Percentiles rank a stretch among this genome's conserved stretches.
phyloP scores from a whole-genome alignment of 495 filamentous ascomycete genomes.

The Penicillium coprophilum region DNA sequence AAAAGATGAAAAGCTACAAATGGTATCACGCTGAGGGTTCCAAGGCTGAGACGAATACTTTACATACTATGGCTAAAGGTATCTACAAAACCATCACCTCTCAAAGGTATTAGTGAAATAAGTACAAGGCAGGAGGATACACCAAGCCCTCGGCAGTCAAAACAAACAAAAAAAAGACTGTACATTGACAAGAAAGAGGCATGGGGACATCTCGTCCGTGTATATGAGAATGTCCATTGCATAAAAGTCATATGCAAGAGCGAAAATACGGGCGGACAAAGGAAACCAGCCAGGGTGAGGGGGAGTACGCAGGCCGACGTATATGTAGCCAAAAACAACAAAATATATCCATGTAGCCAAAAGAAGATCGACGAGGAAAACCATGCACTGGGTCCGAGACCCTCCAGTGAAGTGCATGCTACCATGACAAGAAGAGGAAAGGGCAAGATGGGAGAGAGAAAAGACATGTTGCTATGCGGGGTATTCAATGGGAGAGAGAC shows the following conservation, averaged over 20 bases:
- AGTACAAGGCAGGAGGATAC: background rate
- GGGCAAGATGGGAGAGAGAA: constrained; percentile 9
- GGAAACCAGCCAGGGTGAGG: background rate
- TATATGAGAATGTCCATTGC: constrained; percentile 28
- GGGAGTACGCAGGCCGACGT: background rate
- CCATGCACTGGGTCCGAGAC: background rate
- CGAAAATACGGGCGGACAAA: background rate
- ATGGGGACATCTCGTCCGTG: constrained; percentile 25
- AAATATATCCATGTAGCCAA: constrained; percentile 6
- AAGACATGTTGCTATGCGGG: constrained; percentile 31
- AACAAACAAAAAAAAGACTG: constrained; percentile 4
- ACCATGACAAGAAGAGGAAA: constrained; percentile 8
- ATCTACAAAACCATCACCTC: background rate
- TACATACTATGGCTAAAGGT: background rate
- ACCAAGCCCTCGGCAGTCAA: background rate
- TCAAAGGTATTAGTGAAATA: constrained; percentile 1
- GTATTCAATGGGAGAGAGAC: constrained; percentile 44
- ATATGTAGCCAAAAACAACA: background rate
- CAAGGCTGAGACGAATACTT: background rate
- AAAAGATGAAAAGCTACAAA: too few relatives aligned
- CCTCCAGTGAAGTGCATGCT: background rate
- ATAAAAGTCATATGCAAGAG: constrained; percentile 9
- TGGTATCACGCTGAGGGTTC: too few relatives aligned
- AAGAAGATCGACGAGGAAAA: background rate
- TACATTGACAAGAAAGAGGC: constrained; percentile 12